Percentiles rank a stretch among this genome's conserved stretches.
These are phyloP conservation scores for Lactarius deliciosus DNA, from an alignment of 768 basidiomycete genomes.

Conservation along the genomic window DNA sequence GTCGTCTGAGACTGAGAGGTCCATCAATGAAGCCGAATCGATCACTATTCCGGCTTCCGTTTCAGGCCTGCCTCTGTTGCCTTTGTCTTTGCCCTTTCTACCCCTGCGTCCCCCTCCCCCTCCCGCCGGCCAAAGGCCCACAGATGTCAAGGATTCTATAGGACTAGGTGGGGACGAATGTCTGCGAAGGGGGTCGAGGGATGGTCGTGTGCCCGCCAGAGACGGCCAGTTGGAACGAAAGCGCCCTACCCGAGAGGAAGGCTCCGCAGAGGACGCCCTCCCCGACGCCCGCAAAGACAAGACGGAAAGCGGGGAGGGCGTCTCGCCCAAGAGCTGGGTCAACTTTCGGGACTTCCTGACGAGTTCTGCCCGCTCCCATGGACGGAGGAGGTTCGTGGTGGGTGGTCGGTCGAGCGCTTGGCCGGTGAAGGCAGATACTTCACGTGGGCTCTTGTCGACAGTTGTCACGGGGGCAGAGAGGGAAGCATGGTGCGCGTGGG, in stretches of 20 bases:
- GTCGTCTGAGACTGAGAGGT: constrained; percentile 74
- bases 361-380: constrained; percentile 68
- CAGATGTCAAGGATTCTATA: constrained; percentile 40
- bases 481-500: constrained; percentile 18
- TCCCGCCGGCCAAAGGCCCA: constrained; percentile 10
- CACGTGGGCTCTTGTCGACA: constrained; percentile 25
- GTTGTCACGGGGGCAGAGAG: constrained; percentile 14
- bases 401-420: constrained; percentile 46
- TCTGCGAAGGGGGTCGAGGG: constrained; percentile 39
- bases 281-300: constrained; percentile 18
- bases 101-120: constrained; percentile 14
- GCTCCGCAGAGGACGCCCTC: constrained; percentile 5
- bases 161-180: constrained; percentile 58
- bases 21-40: constrained; percentile 48
- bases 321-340: constrained; percentile 75
- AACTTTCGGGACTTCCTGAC: constrained; percentile 75
- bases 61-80: constrained; percentile 6
- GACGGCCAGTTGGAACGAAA: constrained; percentile 4
- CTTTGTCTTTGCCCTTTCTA: constrained; percentile 6
- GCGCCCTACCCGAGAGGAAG: constrained; percentile 1
- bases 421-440: constrained; percentile 14
- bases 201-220: not conserved
- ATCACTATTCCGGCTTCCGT: constrained; percentile 19
- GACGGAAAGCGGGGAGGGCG: constrained; percentile 38
- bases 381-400: constrained; percentile 64